These are phyloP conservation scores for Fusarium xylarioides DNA, from an alignment of 2,329 filamentous ascomycete genomes.

Conservation along the genomic window DNA sequence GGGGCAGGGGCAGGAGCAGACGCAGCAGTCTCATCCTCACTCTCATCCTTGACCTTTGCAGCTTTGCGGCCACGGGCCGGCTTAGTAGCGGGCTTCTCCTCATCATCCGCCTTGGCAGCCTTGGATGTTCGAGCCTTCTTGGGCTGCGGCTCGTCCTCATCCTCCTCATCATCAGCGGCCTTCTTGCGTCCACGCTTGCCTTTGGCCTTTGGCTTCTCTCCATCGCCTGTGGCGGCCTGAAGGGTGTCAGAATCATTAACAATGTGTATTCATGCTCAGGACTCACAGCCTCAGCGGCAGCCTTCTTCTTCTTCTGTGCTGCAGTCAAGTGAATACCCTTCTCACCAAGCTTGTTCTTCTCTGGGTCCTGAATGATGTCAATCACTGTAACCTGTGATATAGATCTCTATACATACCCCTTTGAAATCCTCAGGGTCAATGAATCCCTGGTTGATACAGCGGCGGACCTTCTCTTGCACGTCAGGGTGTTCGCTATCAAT, in stretches of 20 bases:
- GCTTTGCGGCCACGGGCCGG: constrained; percentile 34
- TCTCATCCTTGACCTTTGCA: constrained; percentile 38
- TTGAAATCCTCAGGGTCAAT: constrained; percentile 89
- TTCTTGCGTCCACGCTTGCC: constrained; percentile 50
- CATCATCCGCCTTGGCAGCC: constrained; percentile 33
- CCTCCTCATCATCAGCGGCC: constrained; percentile 47
- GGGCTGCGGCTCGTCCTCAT: constrained; percentile 47
- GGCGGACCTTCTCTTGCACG: constrained; percentile 75
- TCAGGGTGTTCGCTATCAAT: constrained; percentile 60
- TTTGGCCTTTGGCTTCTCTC: constrained; percentile 44
- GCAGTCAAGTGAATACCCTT: constrained; percentile 66
- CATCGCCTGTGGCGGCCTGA: constrained; percentile 40
- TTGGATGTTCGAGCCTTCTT: constrained; percentile 49
- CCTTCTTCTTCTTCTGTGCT: constrained; percentile 50
- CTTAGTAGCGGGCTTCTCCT: constrained; percentile 34
- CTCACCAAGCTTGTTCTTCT: constrained; percentile 75
- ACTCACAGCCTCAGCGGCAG: constrained; percentile 43
- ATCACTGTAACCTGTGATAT: not conserved
- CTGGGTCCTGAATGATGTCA: constrained; percentile 67
- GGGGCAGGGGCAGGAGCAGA: constrained; percentile 30
- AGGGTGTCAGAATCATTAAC: constrained; percentile 25
- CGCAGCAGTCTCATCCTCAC: constrained; percentile 21
- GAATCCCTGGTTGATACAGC: constrained; percentile 78
- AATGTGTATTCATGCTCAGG: not conserved
- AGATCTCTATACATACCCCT: constrained; percentile 68